Percentiles rank a stretch among this genome's conserved stretches.
These are phyloP conservation scores for Colletotrichum navitas DNA, from an alignment of 2,329 filamentous ascomycete genomes.

Conservation along the genomic window DNA sequence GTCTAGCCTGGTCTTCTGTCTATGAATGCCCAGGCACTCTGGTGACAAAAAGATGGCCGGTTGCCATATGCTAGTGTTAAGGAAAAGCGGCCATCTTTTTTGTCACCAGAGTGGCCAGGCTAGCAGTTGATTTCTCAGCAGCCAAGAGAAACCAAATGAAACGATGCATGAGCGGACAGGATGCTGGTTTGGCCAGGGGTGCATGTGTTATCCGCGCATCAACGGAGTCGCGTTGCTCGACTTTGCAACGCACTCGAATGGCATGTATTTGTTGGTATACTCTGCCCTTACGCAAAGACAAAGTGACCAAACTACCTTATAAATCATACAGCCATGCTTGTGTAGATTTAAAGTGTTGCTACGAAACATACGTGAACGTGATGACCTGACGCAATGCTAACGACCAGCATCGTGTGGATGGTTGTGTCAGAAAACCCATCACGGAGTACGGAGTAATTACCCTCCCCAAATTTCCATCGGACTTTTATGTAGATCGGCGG, in stretches of 20 bases:
- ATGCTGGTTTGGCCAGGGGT: neutral
- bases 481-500: neutral
- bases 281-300: neutral
- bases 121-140: neutral
- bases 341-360: neutral
- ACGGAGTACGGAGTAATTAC: no score
- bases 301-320: no score
- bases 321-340: neutral
- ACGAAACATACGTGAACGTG: neutral
- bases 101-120: no score
- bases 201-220: neutral
- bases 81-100: no score
- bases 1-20: no score
- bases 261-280: neutral
- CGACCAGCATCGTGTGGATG: neutral
- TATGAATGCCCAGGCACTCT: no score
- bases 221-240: neutral
- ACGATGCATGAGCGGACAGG: neutral
- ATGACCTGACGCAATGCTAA: neutral
- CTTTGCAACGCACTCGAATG: neutral
- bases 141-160: neutral
- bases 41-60: no score
- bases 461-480: slow-evolving; percentile 6
- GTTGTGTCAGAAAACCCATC: neutral
- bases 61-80: no score